These are phyloP conservation scores for Calonectria pseudoreteaudii DNA, from an alignment of 2,329 filamentous ascomycete genomes.

Conservation along the genomic window DNA sequence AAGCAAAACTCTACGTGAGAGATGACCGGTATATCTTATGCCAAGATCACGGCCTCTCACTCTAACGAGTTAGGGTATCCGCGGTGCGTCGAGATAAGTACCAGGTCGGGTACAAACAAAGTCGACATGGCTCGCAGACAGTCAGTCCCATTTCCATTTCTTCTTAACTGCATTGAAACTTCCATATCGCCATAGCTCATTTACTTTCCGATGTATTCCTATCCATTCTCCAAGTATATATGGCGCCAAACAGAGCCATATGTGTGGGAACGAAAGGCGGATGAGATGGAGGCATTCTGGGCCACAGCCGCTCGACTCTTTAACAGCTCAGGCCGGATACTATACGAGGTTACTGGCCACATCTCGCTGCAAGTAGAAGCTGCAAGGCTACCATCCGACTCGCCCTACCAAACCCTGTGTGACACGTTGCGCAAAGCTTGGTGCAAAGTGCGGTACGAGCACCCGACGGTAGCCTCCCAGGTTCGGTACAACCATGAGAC, in stretches of 20 bases:
- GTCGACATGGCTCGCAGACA: neutral
- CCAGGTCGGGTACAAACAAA: neutral
- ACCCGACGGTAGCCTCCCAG: neutral
- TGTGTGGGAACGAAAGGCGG: neutral
- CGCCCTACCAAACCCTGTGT: neutral
- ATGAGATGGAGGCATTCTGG: neutral
- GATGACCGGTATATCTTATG: neutral
- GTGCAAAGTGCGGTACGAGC: neutral
- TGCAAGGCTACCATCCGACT: neutral
- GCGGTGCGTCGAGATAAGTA: no score
- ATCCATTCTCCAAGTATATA: neutral
- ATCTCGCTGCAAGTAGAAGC: neutral
- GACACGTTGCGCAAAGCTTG: neutral
- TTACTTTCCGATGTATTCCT: no score
- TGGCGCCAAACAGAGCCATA: neutral
- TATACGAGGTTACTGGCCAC: neutral
- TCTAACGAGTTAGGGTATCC: neutral
- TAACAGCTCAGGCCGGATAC: neutral
- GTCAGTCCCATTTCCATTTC: no score
- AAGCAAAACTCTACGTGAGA: neutral
- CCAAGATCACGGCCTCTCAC: neutral
- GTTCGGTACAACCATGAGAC: neutral
- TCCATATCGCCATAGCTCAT: neutral
- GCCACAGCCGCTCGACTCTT: neutral
- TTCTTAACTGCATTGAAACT: neutral